Percentiles rank a stretch among this genome's conserved stretches.
Evolutionary conservation across 768 basidiomycete species (phyloP).

Genomic region (Boletus pseudo-olivaceus): DNA sequence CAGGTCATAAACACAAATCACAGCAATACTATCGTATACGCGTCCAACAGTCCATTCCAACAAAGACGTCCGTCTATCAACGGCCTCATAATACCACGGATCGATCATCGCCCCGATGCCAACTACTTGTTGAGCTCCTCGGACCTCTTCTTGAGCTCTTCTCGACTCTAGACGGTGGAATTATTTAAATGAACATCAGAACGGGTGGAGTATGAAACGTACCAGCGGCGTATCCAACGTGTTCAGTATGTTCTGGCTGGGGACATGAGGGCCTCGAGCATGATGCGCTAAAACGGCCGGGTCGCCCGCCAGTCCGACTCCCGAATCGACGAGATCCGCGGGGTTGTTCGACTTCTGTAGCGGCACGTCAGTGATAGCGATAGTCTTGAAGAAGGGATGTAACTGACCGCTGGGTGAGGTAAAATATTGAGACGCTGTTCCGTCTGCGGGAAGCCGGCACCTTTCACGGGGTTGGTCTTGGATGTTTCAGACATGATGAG

Average conservation of each 20-base stretch:
- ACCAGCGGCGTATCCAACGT: constrained; percentile 49
- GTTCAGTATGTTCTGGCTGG: constrained; percentile 40
- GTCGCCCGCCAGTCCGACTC: constrained; percentile 37
- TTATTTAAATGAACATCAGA: not conserved
- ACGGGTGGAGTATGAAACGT: constrained; percentile 8
- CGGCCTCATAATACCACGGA: not conserved
- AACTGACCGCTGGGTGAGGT: constrained; percentile 59
- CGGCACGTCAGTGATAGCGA: not conserved
- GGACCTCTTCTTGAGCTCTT: constrained; percentile 45
- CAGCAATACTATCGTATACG: not conserved
- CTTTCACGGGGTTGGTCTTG: constrained; percentile 4
- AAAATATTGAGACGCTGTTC: constrained; percentile 50
- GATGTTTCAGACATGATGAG: constrained; percentile 15
- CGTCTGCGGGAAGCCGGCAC: not conserved
- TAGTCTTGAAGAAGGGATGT: not conserved
- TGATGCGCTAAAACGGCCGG: constrained; percentile 44
- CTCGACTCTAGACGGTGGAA: constrained; percentile 38
- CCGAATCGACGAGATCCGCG: constrained; percentile 41
- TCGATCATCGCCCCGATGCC: not conserved
- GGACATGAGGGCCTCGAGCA: constrained; percentile 50
- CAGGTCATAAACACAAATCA: not conserved
- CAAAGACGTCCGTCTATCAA: too few species aligned
- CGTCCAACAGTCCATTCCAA: too few species aligned
- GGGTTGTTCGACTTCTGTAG: constrained; percentile 60
- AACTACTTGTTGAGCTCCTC: constrained; percentile 45